These are phyloP conservation scores for Phytophthora sp. DNA, from an alignment of 352 stramenopile species.

Conservation along the genomic window DNA sequence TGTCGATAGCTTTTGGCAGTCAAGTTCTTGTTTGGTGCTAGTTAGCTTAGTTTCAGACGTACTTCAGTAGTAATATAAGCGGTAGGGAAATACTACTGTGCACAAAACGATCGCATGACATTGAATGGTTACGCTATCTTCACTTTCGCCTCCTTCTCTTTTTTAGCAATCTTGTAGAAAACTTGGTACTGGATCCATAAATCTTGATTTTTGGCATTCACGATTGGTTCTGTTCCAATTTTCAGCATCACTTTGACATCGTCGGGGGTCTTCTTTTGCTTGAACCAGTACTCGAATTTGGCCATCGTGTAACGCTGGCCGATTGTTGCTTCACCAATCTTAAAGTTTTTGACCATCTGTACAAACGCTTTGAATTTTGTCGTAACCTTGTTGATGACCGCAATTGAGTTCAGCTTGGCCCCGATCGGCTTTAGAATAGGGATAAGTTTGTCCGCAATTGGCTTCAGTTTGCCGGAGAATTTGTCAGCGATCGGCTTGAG, in stretches of 20 bases:
- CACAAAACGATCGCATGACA: too few species aligned
- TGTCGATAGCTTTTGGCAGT: too few species aligned
- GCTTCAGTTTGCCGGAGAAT: constrained; percentile 26
- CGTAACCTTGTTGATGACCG: constrained; percentile 5
- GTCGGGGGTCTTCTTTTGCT: constrained; percentile 19
- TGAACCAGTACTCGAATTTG: constrained; percentile 29
- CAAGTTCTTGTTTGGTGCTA: too few species aligned
- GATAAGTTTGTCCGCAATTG: constrained; percentile 16
- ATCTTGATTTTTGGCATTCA: constrained; percentile 27
- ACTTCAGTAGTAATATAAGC: too few species aligned
- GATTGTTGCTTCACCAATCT: constrained; percentile 11
- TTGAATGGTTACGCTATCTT: neutral
- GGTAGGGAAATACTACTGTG: too few species aligned
- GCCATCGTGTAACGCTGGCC: constrained; percentile 21
- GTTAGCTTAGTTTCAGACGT: too few species aligned
- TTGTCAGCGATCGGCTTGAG: constrained; percentile 18
- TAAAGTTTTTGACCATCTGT: constrained; percentile 19
- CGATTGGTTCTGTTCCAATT: constrained; percentile 1
- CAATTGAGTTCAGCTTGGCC: constrained; percentile 10
- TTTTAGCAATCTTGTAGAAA: constrained; percentile 10
- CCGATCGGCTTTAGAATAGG: constrained; percentile 23
- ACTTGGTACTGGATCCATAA: constrained; percentile 15
- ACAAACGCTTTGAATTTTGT: constrained; percentile 13
- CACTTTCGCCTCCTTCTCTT: constrained; percentile 17
- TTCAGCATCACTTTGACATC: constrained; percentile 25